Evolutionary conservation across 2,329 filamentous ascomycete genomes (phyloP).

Genomic region (Biscogniauxia mediterranea): DNA sequence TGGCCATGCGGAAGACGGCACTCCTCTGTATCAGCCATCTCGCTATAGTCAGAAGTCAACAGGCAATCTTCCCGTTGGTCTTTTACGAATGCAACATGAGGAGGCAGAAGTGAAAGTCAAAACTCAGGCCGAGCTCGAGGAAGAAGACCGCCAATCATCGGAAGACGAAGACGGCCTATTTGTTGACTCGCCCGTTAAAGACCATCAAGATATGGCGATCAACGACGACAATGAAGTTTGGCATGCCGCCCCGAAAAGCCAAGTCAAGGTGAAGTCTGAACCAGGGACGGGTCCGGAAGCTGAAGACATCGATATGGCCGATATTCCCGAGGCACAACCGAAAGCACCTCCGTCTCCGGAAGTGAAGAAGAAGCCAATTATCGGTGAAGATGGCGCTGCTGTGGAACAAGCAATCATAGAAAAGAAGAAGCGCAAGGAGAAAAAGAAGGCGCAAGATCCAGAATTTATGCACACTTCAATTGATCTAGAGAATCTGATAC

Average conservation of each 20-base stretch:
- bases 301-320: conserved; percentile 40
- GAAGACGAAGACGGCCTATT: conserved; percentile 47
- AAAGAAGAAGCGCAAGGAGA: conserved; percentile 30
- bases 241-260: conserved; percentile 38
- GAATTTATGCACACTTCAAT: conserved; percentile 25
- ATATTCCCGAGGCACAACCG: conserved; percentile 37
- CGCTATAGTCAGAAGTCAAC: conserved; percentile 27
- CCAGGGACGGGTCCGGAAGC: conserved; percentile 38
- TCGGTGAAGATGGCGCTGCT: conserved; percentile 15
- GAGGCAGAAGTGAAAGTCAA: conserved; percentile 53
- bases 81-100: conserved; percentile 53
- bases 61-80: conserved; percentile 52
- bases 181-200: conserved; percentile 37
- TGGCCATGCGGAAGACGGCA: conserved; percentile 44
- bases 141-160: conserved; percentile 45
- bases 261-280: conserved; percentile 44
- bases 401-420: conserved; percentile 24
- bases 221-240: conserved; percentile 41
- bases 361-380: conserved; percentile 30
- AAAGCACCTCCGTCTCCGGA: conserved; percentile 34
- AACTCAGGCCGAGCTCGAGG: conserved; percentile 57
- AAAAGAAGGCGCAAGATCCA: conserved; percentile 31
- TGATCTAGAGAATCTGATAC: conserved; percentile 33
- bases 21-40: conserved; percentile 42
- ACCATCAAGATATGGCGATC: conserved; percentile 26